Evolutionary conservation across 495 filamentous ascomycete genomes (phyloP), one percentile per base, ranked within the genome.

Genomic region (Penicillium diatomitis): DNA sequence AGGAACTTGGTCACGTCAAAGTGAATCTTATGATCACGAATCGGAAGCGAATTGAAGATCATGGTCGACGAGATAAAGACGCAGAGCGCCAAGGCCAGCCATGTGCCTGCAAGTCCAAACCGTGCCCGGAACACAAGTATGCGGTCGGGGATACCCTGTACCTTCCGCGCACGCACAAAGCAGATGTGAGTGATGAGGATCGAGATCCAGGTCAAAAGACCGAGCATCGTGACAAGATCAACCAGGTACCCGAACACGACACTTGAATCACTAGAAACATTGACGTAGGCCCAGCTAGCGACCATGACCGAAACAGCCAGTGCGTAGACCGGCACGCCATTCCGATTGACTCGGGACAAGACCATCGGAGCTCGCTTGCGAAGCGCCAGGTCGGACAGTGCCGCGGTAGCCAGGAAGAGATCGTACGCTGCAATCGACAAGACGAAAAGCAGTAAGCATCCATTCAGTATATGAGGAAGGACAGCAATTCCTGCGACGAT

Each of bases 151-250:
- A 91, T 67, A 36, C 74, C 74, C 65, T 90, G 86, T 1, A 78
- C 85, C 52, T 69, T 76, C 46, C 87, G 82, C 3, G 81, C 87
- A 4, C 74, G 73, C 31, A 87, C 73, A 58, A 92, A 94, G 55
- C 67, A 81, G 49, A 94, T 81, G 64, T 94, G 88, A 4, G 83
- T 82, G 37, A 88, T 70, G 2, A 92, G 76, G 46, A 92, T 85
- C 0, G 84, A 88, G 39, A 89, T 80, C 86, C 87, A 76, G 4
- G 67, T 67, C 11, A 76, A 45, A 7, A 89, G 70, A 29, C 85
- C 85, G 51, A 87, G 85, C 63, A 89, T 85, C 6, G 86, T 87
- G 29, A 81, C 81, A 39, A 90, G 70, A 55, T 88, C 86, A 46
- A 90, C 80, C 48, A 92, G 86, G 68, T 89, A 88, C 4, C 67